These are phyloP conservation scores for Mycena sanguinolenta DNA, from an alignment of 768 basidiomycete species.

Conservation along the genomic window DNA sequence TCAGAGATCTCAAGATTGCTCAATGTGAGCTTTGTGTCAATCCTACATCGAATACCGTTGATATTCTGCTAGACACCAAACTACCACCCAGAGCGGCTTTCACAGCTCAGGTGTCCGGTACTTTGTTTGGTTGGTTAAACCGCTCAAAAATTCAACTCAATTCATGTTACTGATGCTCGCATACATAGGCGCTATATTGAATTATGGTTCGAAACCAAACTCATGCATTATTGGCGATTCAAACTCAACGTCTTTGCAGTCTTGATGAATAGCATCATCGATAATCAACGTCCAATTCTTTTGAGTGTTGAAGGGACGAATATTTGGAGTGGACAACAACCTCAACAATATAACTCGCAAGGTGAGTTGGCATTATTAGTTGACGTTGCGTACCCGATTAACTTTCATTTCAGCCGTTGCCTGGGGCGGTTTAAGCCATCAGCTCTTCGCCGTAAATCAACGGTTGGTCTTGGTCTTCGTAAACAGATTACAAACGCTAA, in stretches of 20 bases:
- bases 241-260: conserved; percentile 46
- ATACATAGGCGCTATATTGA: conserved; percentile 51
- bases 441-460: conserved; percentile 57
- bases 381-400: too few relatives aligned
- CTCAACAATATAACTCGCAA: conserved; percentile 65
- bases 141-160: neutral
- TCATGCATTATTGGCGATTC: neutral
- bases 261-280: conserved; percentile 72
- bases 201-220: conserved; percentile 51
- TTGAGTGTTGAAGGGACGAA: conserved; percentile 70
- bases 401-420: too few relatives aligned
- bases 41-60: neutral
- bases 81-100: conserved; percentile 64
- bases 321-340: conserved; percentile 63
- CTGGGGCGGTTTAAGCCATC: conserved; percentile 64
- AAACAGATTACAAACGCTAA: too few relatives aligned
- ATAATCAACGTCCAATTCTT: conserved; percentile 62
- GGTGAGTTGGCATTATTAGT: too few relatives aligned
- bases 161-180: neutral
- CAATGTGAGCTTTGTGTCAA: conserved; percentile 46
- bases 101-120: conserved; percentile 63
- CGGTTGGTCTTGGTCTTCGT: too few relatives aligned
- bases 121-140: conserved; percentile 55
- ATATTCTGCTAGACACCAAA: conserved; percentile 53
- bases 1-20: conserved; percentile 63